Percentiles rank a stretch among this genome's conserved stretches.
Conservation (phyloP, 169 alveolate genomes). For the Plasmodium chabaudi region DNA sequence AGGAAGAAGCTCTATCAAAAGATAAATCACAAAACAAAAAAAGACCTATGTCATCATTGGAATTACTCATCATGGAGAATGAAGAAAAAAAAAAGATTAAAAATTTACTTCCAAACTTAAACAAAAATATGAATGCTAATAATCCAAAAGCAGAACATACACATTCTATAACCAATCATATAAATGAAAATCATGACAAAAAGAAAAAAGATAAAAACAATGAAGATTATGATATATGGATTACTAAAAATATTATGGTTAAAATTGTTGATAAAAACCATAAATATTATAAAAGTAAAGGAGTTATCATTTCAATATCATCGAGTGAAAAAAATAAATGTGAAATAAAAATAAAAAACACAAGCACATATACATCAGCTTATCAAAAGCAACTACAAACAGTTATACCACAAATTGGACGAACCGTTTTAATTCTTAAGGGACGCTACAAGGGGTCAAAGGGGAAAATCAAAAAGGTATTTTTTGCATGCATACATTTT, state of each 20-base stretch:
- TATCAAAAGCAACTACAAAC: slow-evolving; percentile 61
- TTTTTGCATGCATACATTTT: neutral
- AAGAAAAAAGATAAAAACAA: neutral
- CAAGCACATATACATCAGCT: slow-evolving; percentile 13
- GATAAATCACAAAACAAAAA: slow-evolving; percentile 7
- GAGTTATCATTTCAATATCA: slow-evolving; percentile 31
- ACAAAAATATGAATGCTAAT: neutral
- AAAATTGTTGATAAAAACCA: slow-evolving; percentile 64
- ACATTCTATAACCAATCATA: neutral
- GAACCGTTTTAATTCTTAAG: slow-evolving; percentile 25
- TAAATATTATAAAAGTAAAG: slow-evolving; percentile 42
- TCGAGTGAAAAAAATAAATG: slow-evolving; percentile 33
- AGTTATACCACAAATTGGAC: slow-evolving; percentile 67
- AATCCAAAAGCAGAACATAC: neutral
- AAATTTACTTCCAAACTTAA: neutral
- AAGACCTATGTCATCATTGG: slow-evolving; percentile 58
- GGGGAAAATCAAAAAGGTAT: slow-evolving; percentile 58
- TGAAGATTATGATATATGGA: slow-evolving; percentile 18
- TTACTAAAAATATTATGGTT: slow-evolving; percentile 53
- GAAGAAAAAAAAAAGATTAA: slow-evolving; percentile 61
- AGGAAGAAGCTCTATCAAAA: neutral
- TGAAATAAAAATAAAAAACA: slow-evolving; percentile 48
- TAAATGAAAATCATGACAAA: neutral
- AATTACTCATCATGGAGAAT: slow-evolving; percentile 53
- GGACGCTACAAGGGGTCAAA: slow-evolving; percentile 34